Base-by-base conservation (phyloP, 352 stramenopile species). In the Phytophthora sp. region DNA sequence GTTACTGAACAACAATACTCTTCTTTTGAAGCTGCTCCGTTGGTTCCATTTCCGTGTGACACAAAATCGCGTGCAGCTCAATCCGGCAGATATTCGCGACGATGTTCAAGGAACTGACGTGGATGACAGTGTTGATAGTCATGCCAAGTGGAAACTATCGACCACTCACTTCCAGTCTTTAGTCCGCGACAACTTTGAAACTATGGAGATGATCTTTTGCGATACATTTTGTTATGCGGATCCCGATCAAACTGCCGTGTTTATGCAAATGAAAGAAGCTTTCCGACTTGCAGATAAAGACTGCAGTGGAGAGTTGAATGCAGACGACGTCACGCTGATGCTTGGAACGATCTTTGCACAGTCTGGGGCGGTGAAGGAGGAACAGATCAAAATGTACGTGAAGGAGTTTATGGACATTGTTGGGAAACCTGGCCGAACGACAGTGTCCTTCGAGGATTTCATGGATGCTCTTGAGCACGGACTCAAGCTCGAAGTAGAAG, bases 401-500 rank as follows among this genome's bases (percentile, higher is more conserved):
- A 69, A 65, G 3, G 76, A 90, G 16, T 93, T 93, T 51, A 93
- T 93, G 83, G 60, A 79, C 11, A 66, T 90, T 16, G 85, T 92
- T 15, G 85, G 90, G 49, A 79, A 79, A 53, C 81, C 90, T 50
- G 47, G 66, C 16, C 89, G 85, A 42, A 80, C 78, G 15, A 93
- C 83, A 36, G 85, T 93, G 5, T 91, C 83, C 12, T 92, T 93
- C 33, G 83, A 93, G 6, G 85, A 93, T 64, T 93, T 93, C 46
- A 92, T 89, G 74, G 73, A 86, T 18, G 85, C 85, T 42, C 62
- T 93, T 0, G 81, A 93, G 33, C 80, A 91, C 59, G 85, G 85
- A 4, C 68, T 93, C 0, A 90, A 93, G 66, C 74, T 93, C 4
- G 80, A 93, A 26, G 83, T 93, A 5, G 81, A 93, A 46, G 84